These are phyloP conservation scores for Colletotrichum sp. DNA, from an alignment of 2,329 filamentous ascomycete genomes.

Conservation along the genomic window DNA sequence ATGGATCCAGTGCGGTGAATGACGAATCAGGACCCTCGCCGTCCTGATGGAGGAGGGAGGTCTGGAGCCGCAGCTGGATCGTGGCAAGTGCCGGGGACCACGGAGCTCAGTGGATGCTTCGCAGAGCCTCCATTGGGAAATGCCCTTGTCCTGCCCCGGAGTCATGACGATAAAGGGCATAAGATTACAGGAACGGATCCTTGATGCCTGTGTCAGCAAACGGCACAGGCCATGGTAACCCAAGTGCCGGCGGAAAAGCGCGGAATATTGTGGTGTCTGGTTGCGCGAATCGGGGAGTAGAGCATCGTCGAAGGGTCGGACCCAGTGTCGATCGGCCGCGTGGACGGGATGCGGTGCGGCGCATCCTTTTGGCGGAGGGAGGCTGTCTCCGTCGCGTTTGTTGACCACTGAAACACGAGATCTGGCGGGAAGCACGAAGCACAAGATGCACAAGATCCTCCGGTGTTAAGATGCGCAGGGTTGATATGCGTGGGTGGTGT, in stretches of 20 bases:
- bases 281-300: background rate
- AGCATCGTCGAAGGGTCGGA: background rate
- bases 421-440: constrained; percentile 6
- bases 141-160: background rate
- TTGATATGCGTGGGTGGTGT: background rate
- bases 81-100: background rate
- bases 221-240: background rate
- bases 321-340: constrained; percentile 6
- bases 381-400: background rate
- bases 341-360: background rate
- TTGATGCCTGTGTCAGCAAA: background rate
- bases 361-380: background rate
- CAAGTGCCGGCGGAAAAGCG: background rate
- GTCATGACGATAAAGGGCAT: background rate
- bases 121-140: background rate
- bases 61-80: background rate
- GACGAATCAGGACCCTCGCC: constrained; percentile 25
- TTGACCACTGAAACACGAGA: constrained; percentile 17
- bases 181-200: background rate
- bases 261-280: background rate
- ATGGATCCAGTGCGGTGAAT: constrained; percentile 19
- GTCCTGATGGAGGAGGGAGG: background rate
- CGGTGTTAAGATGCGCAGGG: background rate
- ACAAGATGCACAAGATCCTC: constrained; percentile 1
- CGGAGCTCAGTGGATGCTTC: background rate